phyloP scores from a whole-genome alignment of 1,284 basidiomycete species.

The Phenoliferia sp. region DNA sequence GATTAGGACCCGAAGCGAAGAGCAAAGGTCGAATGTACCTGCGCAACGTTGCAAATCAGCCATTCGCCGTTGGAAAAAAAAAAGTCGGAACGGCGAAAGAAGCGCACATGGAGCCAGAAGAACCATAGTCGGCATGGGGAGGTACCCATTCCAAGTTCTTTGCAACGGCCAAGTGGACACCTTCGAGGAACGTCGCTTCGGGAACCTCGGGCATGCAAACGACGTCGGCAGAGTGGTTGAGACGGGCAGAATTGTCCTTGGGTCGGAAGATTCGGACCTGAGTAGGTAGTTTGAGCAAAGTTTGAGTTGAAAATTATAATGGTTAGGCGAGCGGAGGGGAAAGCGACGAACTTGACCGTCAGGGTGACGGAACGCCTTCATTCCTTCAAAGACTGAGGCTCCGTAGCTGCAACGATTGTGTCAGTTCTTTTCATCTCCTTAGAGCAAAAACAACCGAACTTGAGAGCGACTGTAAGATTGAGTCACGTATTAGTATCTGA shows the following conservation, averaged over 20 bases:
- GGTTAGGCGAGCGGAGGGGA: background rate
- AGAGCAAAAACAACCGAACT: background rate
- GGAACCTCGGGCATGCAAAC: conserved; percentile 40
- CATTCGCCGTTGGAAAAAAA: no score
- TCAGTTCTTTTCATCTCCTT: background rate
- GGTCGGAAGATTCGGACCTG: conserved; percentile 42
- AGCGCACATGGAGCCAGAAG: conserved; percentile 25
- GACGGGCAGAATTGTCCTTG: conserved; percentile 40
- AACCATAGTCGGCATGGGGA: conserved; percentile 32
- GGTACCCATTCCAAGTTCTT: conserved; percentile 43
- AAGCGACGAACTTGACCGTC: conserved; percentile 13
- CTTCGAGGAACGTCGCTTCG: conserved; percentile 36
- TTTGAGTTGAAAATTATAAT: background rate
- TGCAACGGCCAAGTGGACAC: conserved; percentile 38
- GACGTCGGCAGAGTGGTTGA: conserved; percentile 39
- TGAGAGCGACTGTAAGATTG: background rate
- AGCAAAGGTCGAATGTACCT: conserved; percentile 35
- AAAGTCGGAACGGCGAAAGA: background rate
- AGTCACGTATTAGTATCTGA: background rate
- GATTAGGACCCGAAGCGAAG: conserved; percentile 39
- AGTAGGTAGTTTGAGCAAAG: background rate
- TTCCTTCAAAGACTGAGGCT: conserved; percentile 37
- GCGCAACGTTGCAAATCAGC: no score
- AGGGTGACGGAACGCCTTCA: conserved; percentile 39
- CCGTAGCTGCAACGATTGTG: conserved; percentile 40